Base-by-base conservation (phyloP, 176 grass and related monocot species). In the Carex littledalei region DNA sequence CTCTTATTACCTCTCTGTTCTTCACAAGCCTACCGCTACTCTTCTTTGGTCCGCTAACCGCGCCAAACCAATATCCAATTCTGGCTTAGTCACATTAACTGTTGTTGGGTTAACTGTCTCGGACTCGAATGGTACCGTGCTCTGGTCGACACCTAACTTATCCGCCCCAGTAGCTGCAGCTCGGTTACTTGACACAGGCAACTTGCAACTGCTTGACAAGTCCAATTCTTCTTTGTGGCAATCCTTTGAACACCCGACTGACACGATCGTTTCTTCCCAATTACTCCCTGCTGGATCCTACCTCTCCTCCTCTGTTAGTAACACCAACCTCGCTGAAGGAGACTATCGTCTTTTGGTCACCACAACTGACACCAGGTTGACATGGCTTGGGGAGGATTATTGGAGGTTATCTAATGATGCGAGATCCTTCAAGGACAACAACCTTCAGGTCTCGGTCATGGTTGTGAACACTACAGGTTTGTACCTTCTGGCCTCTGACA, bases 41-140 rank as follows among this genome's bases (percentile, higher is more conserved):
- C 14, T 83, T 11, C 67, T 98, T 37, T 98, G 95, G 95, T 89
- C 91, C 11, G 95, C 84, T 78, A 94, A 94, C 72, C 93, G 88
- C 41, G 76, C 45, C 75, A 47, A 84, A 34, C 83, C 95, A 5
- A 91, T 77, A 13, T 76, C 84, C 8, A 49, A 62, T 2, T 87
- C 91, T 15, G 95, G 95, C 55, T 4, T 15, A 52, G 86, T 98
- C 57, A 18, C 4, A 0, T 91, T 98, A 39, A 88, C 91, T 0
- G 15, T 31, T 32, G 32, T 17, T 20, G 92, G 95, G 13, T 76
- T 98, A 49, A 8, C 88, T 10, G 88, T 94, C 57, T 83, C 86
- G 17, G 71, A 61, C 58, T 52, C 73, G 8, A 84, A 93, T 3
- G 89, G 92, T 8, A 15, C 89, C 1, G 75, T 87, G 63, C 81